A percentile compares a stretch with the other conserved stretches of the same genome.
phyloP scores from a whole-genome alignment of 495 filamentous ascomycete species.

The Tuber calosporum region DNA sequence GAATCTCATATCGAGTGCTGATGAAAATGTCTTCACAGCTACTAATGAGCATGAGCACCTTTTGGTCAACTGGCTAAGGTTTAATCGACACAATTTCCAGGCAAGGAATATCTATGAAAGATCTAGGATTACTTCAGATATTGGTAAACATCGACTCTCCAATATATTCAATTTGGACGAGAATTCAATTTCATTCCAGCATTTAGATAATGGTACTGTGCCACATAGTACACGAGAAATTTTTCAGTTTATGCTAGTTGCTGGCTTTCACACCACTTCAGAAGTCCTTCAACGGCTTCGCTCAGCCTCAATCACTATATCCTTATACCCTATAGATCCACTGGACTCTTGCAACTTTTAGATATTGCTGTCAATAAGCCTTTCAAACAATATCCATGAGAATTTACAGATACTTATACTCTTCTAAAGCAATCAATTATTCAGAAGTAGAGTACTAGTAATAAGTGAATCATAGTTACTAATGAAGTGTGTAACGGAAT shows the following conservation, averaged over 20 bases:
- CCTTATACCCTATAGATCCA: not conserved
- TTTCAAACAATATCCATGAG: not conserved
- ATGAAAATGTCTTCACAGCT: not conserved
- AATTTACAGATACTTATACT: not conserved
- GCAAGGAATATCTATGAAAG: not conserved
- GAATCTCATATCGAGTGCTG: not conserved
- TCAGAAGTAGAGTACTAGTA: not conserved
- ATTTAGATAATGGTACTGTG: constrained; percentile 1
- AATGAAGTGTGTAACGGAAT: not conserved
- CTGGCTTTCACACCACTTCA: not conserved
- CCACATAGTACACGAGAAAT: not conserved
- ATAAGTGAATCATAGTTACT: not conserved
- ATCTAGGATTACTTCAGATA: not conserved
- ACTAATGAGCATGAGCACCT: not conserved
- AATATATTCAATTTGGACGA: constrained; percentile 14
- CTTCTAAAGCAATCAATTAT: not conserved
- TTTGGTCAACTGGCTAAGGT: not conserved
- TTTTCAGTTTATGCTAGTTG: not conserved
- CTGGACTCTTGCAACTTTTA: not conserved
- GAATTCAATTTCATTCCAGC: constrained; percentile 9
- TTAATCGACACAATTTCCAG: constrained; percentile 8
- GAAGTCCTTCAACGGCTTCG: not conserved
- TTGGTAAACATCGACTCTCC: constrained; percentile 1
- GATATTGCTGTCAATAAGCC: not conserved
- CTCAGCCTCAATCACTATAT: not conserved